A percentile compares a stretch with the other conserved stretches of the same genome.
These are phyloP conservation scores for Microdochium trichocladiopsis DNA, from an alignment of 2,329 filamentous ascomycete genomes.

Conservation along the genomic window DNA sequence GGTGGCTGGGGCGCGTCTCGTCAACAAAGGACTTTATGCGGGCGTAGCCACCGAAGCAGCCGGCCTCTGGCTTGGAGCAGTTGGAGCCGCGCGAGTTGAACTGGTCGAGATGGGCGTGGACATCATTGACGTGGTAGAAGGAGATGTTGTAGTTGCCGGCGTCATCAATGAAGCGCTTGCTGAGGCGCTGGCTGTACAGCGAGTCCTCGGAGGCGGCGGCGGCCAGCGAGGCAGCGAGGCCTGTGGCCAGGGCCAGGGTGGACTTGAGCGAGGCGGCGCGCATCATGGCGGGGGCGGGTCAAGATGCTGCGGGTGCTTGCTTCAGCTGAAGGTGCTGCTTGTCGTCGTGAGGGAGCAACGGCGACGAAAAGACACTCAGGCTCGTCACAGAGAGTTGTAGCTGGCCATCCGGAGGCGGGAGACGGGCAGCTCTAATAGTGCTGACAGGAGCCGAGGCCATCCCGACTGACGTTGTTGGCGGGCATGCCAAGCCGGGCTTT, in stretches of 20 bases:
- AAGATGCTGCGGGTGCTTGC: not conserved
- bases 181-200: not conserved
- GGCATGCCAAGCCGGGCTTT: too few species aligned
- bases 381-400: too few species aligned
- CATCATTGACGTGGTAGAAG: conserved; percentile 67
- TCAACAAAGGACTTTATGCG: conserved; percentile 52
- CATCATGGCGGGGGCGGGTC: not conserved
- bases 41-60: conserved; percentile 57
- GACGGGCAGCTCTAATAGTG: too few species aligned
- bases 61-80: not conserved
- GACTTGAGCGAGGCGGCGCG: not conserved
- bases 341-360: too few species aligned
- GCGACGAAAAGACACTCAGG: too few species aligned
- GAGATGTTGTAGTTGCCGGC: not conserved
- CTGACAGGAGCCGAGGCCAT: too few species aligned
- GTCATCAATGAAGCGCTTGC: not conserved
- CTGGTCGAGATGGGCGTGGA: conserved; percentile 54
- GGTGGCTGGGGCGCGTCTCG: conserved; percentile 47
- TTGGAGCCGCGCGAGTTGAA: not conserved
- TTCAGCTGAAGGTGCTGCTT: too few species aligned
- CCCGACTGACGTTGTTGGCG: too few species aligned
- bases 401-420: too few species aligned
- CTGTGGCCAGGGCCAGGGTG: not conserved
- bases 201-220: not conserved
- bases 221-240: not conserved